Percentiles rank a stretch among this genome's conserved stretches.
These are phyloP conservation scores for Pseudogymnoascus sp. DNA, from an alignment of 2,329 filamentous ascomycete species.

Conservation along the genomic window DNA sequence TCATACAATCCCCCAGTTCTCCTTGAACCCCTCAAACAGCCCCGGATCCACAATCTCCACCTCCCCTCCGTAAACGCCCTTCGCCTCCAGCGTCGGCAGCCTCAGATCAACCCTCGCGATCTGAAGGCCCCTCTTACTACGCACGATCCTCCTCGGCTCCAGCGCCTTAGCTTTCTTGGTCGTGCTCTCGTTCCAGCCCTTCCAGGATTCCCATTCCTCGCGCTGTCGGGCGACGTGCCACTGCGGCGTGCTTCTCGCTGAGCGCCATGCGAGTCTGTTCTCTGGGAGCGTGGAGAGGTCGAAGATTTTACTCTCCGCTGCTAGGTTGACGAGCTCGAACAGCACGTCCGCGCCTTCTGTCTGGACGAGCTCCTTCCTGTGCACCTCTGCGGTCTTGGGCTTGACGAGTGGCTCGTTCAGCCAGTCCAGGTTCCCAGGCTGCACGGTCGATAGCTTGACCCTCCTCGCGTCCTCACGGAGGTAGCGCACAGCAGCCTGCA, in stretches of 20 bases:
- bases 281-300: slow-evolving; percentile 52
- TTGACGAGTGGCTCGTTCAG: slow-evolving; percentile 54
- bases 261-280: slow-evolving; percentile 61
- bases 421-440: slow-evolving; percentile 55
- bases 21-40: slow-evolving; percentile 29
- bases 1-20: slow-evolving; percentile 21
- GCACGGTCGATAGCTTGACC: slow-evolving; percentile 44
- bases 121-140: slow-evolving; percentile 19
- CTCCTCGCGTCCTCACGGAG: slow-evolving; percentile 62
- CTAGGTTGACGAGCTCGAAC: slow-evolving; percentile 58
- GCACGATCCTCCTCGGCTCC: slow-evolving; percentile 20
- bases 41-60: slow-evolving; percentile 29
- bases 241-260: slow-evolving; percentile 55
- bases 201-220: slow-evolving; percentile 60
- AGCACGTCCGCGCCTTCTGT: slow-evolving; percentile 60
- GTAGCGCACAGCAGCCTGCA: slow-evolving; percentile 61
- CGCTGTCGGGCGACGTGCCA: slow-evolving; percentile 60
- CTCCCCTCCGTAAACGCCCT: slow-evolving; percentile 23
- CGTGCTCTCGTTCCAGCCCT: slow-evolving; percentile 50
- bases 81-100: slow-evolving; percentile 25
- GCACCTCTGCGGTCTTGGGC: slow-evolving; percentile 38
- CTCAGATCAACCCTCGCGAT: slow-evolving; percentile 24
- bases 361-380: slow-evolving; percentile 46
- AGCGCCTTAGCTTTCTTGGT: slow-evolving; percentile 46
- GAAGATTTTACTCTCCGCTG: slow-evolving; percentile 49